Evolutionary conservation across 139 green algal genomes (phyloP).

Genomic region (Closterium sp.): DNA sequence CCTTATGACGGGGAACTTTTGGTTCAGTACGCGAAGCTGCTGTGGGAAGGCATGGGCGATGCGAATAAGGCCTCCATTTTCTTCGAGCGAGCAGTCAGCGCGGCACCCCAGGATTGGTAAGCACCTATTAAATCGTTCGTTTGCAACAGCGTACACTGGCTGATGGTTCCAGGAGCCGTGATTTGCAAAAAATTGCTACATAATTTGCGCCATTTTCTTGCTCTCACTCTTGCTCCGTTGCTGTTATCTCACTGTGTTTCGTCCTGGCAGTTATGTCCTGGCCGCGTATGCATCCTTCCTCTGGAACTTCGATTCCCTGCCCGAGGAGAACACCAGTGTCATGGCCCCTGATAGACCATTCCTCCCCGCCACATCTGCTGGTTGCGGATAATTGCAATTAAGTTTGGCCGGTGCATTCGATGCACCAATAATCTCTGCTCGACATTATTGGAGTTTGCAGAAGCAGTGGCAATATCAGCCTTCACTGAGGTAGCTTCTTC

Average conservation of each 20-base stretch:
- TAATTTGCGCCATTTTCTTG: too few species aligned
- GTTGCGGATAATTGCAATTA: not conserved
- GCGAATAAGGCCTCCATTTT: conserved; percentile 14
- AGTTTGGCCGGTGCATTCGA: too few species aligned
- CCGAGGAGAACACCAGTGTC: not conserved
- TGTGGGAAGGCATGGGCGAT: conserved; percentile 23
- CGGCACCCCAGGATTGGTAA: conserved; percentile 33
- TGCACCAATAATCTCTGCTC: too few species aligned
- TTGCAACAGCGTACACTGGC: conserved; percentile 16
- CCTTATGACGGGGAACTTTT: conserved; percentile 39
- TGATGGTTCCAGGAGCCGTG: too few species aligned
- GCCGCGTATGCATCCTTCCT: conserved; percentile 36
- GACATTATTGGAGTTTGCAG: too few species aligned
- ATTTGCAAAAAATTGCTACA: too few species aligned
- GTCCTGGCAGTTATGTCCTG: conserved; percentile 33
- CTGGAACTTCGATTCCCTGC: conserved; percentile 20
- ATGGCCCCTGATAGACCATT: not conserved
- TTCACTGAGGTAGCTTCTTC: too few species aligned
- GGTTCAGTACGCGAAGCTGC: conserved; percentile 35
- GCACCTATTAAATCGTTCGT: too few species aligned
- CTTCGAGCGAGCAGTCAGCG: conserved; percentile 28
- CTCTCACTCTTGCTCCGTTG: not conserved
- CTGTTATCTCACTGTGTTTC: not conserved
- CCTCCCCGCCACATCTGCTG: not conserved
- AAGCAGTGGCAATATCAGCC: too few species aligned